Evolutionary conservation across 495 filamentous ascomycete species (phyloP), one percentile per base, ranked within the genome.

Genomic region (Penicillium riverlandense): DNA sequence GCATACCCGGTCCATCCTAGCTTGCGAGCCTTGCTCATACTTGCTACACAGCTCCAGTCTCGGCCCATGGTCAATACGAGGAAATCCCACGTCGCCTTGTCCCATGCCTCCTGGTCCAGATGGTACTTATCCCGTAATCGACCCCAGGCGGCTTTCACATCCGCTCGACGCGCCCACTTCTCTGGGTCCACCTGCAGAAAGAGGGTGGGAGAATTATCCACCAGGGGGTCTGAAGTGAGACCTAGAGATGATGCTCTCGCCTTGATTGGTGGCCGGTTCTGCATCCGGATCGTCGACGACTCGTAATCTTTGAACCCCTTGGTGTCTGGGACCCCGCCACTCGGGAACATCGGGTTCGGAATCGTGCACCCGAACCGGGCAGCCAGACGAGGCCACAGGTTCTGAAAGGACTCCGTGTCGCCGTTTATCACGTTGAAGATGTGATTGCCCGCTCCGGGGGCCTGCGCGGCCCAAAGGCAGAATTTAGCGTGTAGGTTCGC

Each of bases 21-120:
- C 57, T 67, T 71, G 47, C 76, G 67, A 10, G 78, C 77, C 55
- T 81, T 82, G 44, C 70, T 76, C 75, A 82, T 79, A 43, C 62
- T 75, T 27, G 66, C 50, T 14, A 81, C 65, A 33, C 74, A 49
- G 11, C 50, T 47, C 44, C 50, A 81, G 35, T 70, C 63, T 38
- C 77, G 54, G 2, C 75, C 76, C 22, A 82, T 52, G 6, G 72
- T 57, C 41, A 77, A 77, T 2, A 59, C 67, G 37, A 71, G 38
- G 27, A 80, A 80, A 1, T 45, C 59, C 77, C 77, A 80, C 0
- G 76, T 79, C n/a, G 71, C 79, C 51, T 74, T 72, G 44, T 72
- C 71, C 47, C 77, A 71, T 1, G 61, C 68, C 22, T 68, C 59
- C 38, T 70, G 61, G 33, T 76, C 66, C 35, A 79, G 50, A 1